Evolutionary conservation across 2,329 filamentous ascomycete genomes (phyloP), one percentile per base, ranked within the genome.

Genomic region (Fusarium subtropicale): DNA sequence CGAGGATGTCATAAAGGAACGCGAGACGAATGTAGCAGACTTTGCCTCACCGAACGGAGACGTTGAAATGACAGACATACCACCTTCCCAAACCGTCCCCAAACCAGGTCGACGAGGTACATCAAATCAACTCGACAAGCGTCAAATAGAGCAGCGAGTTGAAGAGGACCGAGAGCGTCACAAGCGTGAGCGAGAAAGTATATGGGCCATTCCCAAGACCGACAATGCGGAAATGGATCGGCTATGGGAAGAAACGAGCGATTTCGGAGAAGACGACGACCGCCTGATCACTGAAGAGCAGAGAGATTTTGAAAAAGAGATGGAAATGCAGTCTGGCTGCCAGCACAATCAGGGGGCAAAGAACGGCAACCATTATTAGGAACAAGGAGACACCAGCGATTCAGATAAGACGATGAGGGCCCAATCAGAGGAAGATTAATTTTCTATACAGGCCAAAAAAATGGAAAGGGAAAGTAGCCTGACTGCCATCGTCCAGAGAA

Each of bases 81-180:
- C 81, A 4, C 78, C 79, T 8, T 80, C 80, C 13, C 81, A 82
- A 64, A 78, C 79, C 9, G 78, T 80, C n/a, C 78, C 79, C 1
- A 80, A 76, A 64, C 74, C 76, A 18, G 72, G 74, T 13, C 79
- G 72, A 63, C 76, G 74, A 61, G 75, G 69, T 46, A 76, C 68
- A 60, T 74, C 77, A 7, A 79, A 81, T 30, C 79, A 81, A 18
- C 79, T 96, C 53, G 93, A 97, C 75, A 96, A 95, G 80, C 87
- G 91, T 58, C 92, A 97, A 81, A 92, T 97, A 55, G 94, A 98
- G 81, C 94, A 98, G 82, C 86, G 96, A 41, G 97, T 99, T 68
- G 97, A 99, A 74, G 97, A 99, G 80, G 96, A 99, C 79, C 86
- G 96, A 5, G 96, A 99, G 79, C 85, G 96, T 44, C 97, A 99